Percentiles rank a stretch among this genome's conserved stretches.
Conservation (phyloP, 768 basidiomycete genomes). For the Ramaria sp. region DNA sequence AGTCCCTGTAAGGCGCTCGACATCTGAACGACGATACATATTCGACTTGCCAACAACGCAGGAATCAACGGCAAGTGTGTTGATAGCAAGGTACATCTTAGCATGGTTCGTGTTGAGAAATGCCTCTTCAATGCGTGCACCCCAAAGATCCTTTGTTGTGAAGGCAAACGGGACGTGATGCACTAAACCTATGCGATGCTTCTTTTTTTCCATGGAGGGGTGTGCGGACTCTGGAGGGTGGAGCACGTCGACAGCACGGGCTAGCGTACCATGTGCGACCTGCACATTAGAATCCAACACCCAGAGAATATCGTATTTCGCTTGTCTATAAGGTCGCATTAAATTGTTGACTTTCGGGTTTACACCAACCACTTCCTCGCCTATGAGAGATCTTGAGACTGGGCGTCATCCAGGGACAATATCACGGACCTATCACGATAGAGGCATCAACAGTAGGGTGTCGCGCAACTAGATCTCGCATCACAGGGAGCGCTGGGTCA, state of each 20-base stretch:
- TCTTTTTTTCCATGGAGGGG: constrained; percentile 17
- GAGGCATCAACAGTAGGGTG: constrained; percentile 68
- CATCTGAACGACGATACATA: constrained; percentile 81
- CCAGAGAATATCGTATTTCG: constrained; percentile 87
- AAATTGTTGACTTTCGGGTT: constrained; percentile 99
- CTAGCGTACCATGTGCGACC: constrained; percentile 66
- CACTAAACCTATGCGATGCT: constrained; percentile 64
- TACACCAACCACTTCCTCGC: constrained; percentile 75
- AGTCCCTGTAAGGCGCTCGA: constrained; percentile 64
- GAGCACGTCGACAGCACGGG: constrained; percentile 76
- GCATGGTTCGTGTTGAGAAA: constrained; percentile 97
- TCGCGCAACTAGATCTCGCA: constrained; percentile 62
- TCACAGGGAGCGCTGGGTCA: constrained; percentile 83
- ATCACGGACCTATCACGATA: constrained; percentile 61
- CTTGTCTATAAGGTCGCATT: constrained; percentile 69
- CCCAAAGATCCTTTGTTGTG: constrained; percentile 56
- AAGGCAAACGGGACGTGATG: constrained; percentile 93
- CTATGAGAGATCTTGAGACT: constrained; percentile 27
- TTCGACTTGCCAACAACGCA: constrained; percentile 98
- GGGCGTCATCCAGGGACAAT: neutral
- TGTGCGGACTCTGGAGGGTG: constrained; percentile 26
- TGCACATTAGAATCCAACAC: constrained; percentile 94
- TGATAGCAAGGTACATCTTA: constrained; percentile 96
- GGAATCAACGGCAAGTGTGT: constrained; percentile 78
- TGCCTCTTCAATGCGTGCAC: constrained; percentile 81